Evolutionary conservation across 2,329 filamentous ascomycete species (phyloP).

Genomic region (Ophiosphaerella herpotricha): DNA sequence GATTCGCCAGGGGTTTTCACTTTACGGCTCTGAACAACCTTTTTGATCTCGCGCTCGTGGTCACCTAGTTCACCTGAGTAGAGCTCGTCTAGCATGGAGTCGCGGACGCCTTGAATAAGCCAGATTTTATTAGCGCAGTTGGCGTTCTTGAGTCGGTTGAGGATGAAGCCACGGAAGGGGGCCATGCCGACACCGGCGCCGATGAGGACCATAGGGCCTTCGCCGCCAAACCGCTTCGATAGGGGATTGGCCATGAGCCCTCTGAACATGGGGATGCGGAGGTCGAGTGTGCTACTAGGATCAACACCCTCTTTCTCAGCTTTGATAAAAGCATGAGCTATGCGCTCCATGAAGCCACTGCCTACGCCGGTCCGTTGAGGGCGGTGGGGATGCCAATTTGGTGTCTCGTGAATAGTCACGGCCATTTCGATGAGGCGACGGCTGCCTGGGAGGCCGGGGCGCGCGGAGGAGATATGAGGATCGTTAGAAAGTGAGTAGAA

Average conservation of each 20-base stretch:
- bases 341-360: slow-evolving; percentile 89
- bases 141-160: slow-evolving; percentile 88
- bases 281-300: slow-evolving; percentile 55
- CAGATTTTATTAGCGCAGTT: slow-evolving; percentile 98
- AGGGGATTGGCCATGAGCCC: slow-evolving; percentile 97
- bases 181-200: slow-evolving; percentile 96
- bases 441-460: slow-evolving; percentile 66
- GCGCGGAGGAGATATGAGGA: slow-evolving; percentile 76
- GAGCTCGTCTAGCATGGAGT: slow-evolving; percentile 91
- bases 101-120: slow-evolving; percentile 93
- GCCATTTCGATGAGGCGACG: slow-evolving; percentile 91
- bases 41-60: slow-evolving; percentile 53
- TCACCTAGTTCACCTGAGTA: slow-evolving; percentile 95
- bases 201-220: slow-evolving; percentile 97
- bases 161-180: slow-evolving; percentile 96
- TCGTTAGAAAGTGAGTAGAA: slow-evolving; percentile 99
- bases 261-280: slow-evolving; percentile 95
- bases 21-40: slow-evolving; percentile 57
- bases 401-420: slow-evolving; percentile 89
- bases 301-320: slow-evolving; percentile 63
- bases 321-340: slow-evolving; percentile 73
- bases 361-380: slow-evolving; percentile 76
- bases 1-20: slow-evolving; percentile 43
- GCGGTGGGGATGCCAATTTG: slow-evolving; percentile 72
- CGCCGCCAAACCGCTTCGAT: slow-evolving; percentile 85